phyloP scores from a whole-genome alignment of 345 rosid species.

The Pelargonium nanum region DNA sequence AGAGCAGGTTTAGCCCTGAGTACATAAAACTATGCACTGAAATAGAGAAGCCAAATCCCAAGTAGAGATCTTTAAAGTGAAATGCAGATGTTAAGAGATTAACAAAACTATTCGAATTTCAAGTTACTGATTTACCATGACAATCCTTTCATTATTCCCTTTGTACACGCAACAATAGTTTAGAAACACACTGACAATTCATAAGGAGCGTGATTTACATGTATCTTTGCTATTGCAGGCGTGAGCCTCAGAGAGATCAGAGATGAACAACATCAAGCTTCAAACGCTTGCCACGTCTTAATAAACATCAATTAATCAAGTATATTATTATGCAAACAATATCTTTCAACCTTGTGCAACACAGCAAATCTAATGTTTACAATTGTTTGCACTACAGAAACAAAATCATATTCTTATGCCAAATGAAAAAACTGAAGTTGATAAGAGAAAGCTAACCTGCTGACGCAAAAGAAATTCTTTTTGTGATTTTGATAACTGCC shows the following conservation, averaged over 20 bases:
- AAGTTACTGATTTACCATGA: not conserved
- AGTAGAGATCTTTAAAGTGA: not conserved
- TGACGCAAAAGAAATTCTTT: constrained; percentile 98
- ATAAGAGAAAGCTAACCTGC: constrained; percentile 54
- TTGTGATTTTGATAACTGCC: constrained; percentile 95
- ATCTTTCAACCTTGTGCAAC: not conserved
- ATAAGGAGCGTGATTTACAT: not conserved
- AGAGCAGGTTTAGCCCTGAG: too few relatives aligned
- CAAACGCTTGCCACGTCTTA: not conserved
- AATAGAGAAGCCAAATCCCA: not conserved
- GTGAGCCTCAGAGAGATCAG: not conserved
- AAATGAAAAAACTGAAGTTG: not conserved
- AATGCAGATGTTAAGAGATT: not conserved
- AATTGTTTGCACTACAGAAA: not conserved
- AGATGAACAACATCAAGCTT: too few relatives aligned
- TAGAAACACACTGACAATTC: too few relatives aligned
- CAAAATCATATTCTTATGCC: not conserved
- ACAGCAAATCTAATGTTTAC: not conserved
- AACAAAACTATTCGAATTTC: not conserved
- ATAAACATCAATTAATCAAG: not conserved
- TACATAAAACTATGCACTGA: not conserved
- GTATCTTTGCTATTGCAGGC: not conserved
- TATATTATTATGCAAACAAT: too few relatives aligned
- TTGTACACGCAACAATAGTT: too few relatives aligned
- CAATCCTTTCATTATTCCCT: too few relatives aligned